phyloP scores from a whole-genome alignment of 148 eudicot genomes.

The Chenopodium berlandieri region DNA sequence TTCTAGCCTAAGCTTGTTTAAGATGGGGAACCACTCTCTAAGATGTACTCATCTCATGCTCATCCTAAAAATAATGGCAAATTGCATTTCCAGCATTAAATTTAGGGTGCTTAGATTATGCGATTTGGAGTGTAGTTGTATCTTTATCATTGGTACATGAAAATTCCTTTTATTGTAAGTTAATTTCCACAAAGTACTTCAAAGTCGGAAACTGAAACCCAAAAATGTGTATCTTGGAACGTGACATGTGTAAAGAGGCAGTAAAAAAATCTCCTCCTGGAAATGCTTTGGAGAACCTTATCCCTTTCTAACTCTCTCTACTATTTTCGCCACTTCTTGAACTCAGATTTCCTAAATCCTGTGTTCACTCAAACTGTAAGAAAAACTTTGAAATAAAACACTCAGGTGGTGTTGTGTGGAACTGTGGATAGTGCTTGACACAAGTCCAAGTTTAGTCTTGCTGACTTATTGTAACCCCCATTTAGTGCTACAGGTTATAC shows the following conservation, averaged over 20 bases:
- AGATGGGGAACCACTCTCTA: background rate
- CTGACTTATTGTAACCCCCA: background rate
- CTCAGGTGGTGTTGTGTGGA: background rate
- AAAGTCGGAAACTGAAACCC: background rate
- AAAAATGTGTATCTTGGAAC: background rate
- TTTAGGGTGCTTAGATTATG: background rate
- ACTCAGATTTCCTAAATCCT: too few species aligned
- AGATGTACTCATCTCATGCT: background rate
- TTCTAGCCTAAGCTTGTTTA: background rate
- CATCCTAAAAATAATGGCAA: background rate
- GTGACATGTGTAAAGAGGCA: background rate
- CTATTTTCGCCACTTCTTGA: too few species aligned
- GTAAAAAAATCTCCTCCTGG: background rate
- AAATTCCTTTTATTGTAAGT: background rate
- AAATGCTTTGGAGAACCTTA: background rate
- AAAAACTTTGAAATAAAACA: too few species aligned
- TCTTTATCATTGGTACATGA: background rate
- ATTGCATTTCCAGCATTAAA: background rate
- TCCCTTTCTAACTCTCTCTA: too few species aligned
- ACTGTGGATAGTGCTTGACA: background rate
- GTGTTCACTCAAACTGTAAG: background rate
- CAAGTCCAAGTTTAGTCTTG: background rate
- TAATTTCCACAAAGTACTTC: background rate
- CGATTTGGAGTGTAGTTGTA: background rate
- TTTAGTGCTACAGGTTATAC: background rate